Base-by-base conservation (phyloP, 768 basidiomycete genomes). In the Filobasidium floriforme region DNA sequence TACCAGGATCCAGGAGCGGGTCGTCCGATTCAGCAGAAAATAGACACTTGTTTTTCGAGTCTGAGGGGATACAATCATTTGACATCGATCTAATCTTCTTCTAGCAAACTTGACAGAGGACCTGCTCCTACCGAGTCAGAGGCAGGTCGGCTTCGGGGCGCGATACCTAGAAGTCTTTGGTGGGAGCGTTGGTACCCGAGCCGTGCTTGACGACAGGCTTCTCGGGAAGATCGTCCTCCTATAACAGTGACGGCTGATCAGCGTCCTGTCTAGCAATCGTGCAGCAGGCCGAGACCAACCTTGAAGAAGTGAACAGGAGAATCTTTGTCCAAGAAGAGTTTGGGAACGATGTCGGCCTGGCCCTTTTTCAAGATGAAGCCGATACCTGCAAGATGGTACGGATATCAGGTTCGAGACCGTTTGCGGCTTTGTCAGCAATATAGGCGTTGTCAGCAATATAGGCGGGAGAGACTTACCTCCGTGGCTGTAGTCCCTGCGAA, bases 331-430 rank as follows among this genome's bases (percentile, higher is more conserved):
- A 63, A 65, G 69, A 77, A 72, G 22, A 73, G 49, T 15, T 66
- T 66, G 59, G 62, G 63, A 49, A 80, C 78, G 37, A 73, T 62
- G 60, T 80, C 78, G 10, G 77, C 79, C 65, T 82, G 80, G 71
- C 72, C 79, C 71, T 81, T 82, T 72, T 82, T 81, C 79, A 81
- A 80, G 10, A 68, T 68, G 70, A 81, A 82, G 1, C 80, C 80
- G 41, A 80, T 71, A 7, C 80, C 32, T 37, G 32, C 32, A 9
- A 37, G 80, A 40, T 18, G 15, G 11, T 1, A 44, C 22, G 18
- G 28, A 7, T 14, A 28, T 12, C 5, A 61, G 18, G 3, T 9
- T 37, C 32, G 9, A 9, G 32, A 4, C 32, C 32, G 3, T 37
- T 37, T 37, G 3, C 32, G 32, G 32, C 9, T 3, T 37, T 37